Evolutionary conservation across 306 rosid genomes (phyloP).

Genomic region (Abrus precatorius): DNA sequence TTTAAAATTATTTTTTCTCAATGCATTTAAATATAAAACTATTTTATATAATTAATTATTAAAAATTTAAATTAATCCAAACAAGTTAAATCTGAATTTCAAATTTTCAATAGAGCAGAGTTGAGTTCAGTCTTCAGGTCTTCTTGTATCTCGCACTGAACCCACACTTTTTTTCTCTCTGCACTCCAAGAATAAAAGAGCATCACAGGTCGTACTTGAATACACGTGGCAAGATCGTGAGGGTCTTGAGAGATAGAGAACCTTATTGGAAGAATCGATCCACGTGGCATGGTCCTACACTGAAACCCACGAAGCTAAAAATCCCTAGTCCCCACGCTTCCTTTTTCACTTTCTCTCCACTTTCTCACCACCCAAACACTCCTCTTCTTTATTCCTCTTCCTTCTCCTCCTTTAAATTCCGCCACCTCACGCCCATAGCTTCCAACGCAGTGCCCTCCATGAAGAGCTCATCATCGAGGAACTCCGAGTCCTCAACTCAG

Average conservation of each 20-base stretch:
- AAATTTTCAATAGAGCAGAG: neutral
- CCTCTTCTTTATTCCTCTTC: constrained; percentile 26
- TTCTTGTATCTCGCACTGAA: neutral
- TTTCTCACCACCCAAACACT: constrained; percentile 61
- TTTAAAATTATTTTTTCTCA: no score
- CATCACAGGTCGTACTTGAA: neutral
- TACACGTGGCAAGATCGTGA: constrained; percentile 36
- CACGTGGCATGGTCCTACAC: constrained; percentile 50
- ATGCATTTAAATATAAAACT: no score
- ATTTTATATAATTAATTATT: no score
- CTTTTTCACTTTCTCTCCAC: constrained; percentile 30
- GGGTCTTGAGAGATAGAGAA: neutral
- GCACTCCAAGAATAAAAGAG: constrained; percentile 37
- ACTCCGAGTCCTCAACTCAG: constrained; percentile 65
- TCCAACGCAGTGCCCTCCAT: constrained; percentile 49
- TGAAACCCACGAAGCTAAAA: constrained; percentile 46
- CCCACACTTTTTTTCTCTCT: neutral
- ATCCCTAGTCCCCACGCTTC: constrained; percentile 11
- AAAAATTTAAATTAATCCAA: no score
- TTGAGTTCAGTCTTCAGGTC: neutral
- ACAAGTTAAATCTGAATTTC: neutral
- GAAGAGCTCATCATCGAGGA: constrained; percentile 66
- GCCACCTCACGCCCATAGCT: neutral
- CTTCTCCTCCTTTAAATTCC: constrained; percentile 48
- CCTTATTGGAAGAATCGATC: constrained; percentile 30